phyloP scores from a whole-genome alignment of 352 stramenopile species.

The Phytophthora macrochlamydospora region DNA sequence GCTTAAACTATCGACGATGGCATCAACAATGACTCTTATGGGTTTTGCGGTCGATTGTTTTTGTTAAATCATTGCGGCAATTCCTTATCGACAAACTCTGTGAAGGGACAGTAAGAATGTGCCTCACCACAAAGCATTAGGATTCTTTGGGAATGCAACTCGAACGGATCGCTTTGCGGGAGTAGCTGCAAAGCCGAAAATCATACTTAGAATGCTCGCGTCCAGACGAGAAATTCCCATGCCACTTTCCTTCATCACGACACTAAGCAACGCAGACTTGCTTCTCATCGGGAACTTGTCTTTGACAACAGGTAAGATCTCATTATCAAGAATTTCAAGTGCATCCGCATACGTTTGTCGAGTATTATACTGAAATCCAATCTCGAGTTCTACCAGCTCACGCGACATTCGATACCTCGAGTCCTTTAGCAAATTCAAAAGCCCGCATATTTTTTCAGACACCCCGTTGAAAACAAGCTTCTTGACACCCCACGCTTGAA shows the following conservation, averaged over 20 bases:
- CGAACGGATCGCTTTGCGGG: neutral
- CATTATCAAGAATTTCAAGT: neutral
- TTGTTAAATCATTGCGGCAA: too few species aligned
- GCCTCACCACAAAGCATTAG: too few species aligned
- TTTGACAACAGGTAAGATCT: slow-evolving; percentile 4
- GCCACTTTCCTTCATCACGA: neutral
- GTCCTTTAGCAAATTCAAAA: slow-evolving; percentile 10
- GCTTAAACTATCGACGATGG: too few species aligned
- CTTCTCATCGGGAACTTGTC: slow-evolving; percentile 3
- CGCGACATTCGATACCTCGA: slow-evolving; percentile 1
- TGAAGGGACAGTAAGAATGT: too few species aligned
- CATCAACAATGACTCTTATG: too few species aligned
- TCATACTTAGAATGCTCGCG: neutral
- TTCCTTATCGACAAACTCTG: too few species aligned
- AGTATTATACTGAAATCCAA: neutral
- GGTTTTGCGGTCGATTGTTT: too few species aligned
- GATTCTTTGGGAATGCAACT: too few species aligned
- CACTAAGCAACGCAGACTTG: slow-evolving; percentile 4
- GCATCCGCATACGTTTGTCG: neutral
- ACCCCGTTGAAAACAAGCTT: slow-evolving; percentile 8
- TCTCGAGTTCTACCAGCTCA: neutral
- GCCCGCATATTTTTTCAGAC: slow-evolving; percentile 1
- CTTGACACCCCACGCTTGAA: slow-evolving; percentile 13
- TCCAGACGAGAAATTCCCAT: neutral
- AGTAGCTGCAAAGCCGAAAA: slow-evolving; percentile 4